These are phyloP conservation scores for Fusarium torreyae DNA, from an alignment of 2,329 filamentous ascomycete species.

Conservation along the genomic window DNA sequence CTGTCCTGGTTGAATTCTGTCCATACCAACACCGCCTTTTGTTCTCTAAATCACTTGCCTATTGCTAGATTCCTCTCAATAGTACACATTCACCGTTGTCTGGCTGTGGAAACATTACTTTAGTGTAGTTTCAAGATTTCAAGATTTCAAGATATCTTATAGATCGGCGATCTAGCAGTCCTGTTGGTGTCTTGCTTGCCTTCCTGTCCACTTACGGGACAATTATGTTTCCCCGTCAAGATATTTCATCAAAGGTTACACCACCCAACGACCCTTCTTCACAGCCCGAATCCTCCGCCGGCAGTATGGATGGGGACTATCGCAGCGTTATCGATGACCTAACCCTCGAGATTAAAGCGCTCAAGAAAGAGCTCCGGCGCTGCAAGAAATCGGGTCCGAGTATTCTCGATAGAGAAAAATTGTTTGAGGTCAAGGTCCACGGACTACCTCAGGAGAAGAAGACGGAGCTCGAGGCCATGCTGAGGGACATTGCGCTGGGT, in stretches of 20 bases:
- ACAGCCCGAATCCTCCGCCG: constrained; percentile 64
- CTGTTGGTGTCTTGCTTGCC: neutral
- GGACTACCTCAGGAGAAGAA: constrained; percentile 80
- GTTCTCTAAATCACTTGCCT: too few relatives aligned
- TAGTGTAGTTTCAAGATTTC: neutral
- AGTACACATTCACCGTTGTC: too few relatives aligned
- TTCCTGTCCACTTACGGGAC: neutral
- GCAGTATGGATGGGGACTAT: constrained; percentile 80
- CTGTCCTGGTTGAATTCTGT: too few relatives aligned
- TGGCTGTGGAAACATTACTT: too few relatives aligned
- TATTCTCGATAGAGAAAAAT: constrained; percentile 79
- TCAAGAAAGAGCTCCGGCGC: constrained; percentile 80
- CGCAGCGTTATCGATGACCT: constrained; percentile 89
- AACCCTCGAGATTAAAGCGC: constrained; percentile 84
- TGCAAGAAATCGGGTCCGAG: constrained; percentile 78
- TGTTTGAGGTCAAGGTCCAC: constrained; percentile 88
- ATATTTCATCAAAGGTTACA: constrained; percentile 37
- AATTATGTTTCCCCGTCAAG: constrained; percentile 46
- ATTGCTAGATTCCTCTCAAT: too few relatives aligned
- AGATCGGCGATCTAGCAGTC: neutral
- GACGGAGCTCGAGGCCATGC: constrained; percentile 79
- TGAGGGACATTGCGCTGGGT: constrained; percentile 78
- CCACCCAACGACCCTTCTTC: constrained; percentile 56
- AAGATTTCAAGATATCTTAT: neutral
- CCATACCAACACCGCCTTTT: too few relatives aligned